Evolutionary conservation across 306 rosid genomes (phyloP), one percentile per base, ranked within the genome.

Genomic region (Ochetophila trinervis): DNA sequence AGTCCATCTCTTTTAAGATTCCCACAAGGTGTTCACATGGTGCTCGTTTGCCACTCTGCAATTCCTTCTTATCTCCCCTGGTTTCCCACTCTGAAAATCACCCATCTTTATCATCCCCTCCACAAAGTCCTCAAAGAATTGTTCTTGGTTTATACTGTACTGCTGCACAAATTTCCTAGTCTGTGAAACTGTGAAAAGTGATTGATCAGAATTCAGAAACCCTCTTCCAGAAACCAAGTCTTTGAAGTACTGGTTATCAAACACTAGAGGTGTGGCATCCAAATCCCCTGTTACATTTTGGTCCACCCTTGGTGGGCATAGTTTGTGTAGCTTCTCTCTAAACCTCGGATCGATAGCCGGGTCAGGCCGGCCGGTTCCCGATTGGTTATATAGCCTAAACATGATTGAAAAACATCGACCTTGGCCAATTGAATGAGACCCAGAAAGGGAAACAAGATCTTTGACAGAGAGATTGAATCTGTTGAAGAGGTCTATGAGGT

Each of bases 181-280:
- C 5, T 37, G 3, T 0, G 59, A 61, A 68, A 14, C 78, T 57
- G 95, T 87, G 71, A 59, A 82, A 6, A 92, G 95, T 12, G 93
- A 84, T 59, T 92, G 84, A 76, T 92, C 96, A 3, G 98, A 92
- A 65, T 89, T 92, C 27, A 92, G 74, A 58, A 92, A 89, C 4
- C 96, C 96, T 44, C 91, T 80, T 20, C 96, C 89, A 18, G 64
- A 70, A 61, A 74, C 93, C 81, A 92, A 84, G 80, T 92, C 93
- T 86, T 86, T 87, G 86, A 87, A 92, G 68, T 92, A 92, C 32
- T 84, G 98, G 66, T 87, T 92, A 70, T 92, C 96, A 36, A 92
- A 92, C 4, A 80, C 15, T 22, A 5, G 11, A 1, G 98, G 98
- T 0, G 96, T 92, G 27, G 91, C 76, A 68, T 92, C 98, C 24